phyloP scores from a whole-genome alignment of 1,139 yeast species.

The Debaryomyces robertsiae region DNA sequence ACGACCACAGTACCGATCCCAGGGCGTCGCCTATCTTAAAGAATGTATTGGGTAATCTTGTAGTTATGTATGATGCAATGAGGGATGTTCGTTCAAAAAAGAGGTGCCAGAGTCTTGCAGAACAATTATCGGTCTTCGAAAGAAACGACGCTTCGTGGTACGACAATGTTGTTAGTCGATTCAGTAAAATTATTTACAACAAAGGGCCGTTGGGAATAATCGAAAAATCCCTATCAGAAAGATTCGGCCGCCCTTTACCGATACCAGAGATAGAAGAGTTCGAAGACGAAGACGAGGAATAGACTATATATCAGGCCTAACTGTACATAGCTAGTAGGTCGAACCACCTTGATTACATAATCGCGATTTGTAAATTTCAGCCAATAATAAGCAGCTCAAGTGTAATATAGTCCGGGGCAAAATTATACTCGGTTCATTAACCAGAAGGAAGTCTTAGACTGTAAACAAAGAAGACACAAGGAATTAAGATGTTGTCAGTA shows the following conservation, averaged over 20 bases:
- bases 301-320: slow-evolving; percentile 8
- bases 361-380: slow-evolving; percentile 9
- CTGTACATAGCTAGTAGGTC: slow-evolving; percentile 1
- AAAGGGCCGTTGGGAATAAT: slow-evolving; percentile 48
- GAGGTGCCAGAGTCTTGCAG: slow-evolving; percentile 32
- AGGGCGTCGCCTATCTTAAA: slow-evolving; percentile 34
- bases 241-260: slow-evolving; percentile 40
- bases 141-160: slow-evolving; percentile 34
- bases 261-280: slow-evolving; percentile 45
- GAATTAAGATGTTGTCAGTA: slow-evolving; percentile 28
- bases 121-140: slow-evolving; percentile 25
- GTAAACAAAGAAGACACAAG: too few relatives aligned
- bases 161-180: slow-evolving; percentile 34
- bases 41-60: slow-evolving; percentile 35
- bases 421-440: background rate
- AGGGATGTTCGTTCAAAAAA: slow-evolving; percentile 27
- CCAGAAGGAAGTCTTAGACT: too few relatives aligned
- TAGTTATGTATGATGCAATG: slow-evolving; percentile 33
- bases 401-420: slow-evolving; percentile 15
- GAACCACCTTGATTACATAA: slow-evolving; percentile 10
- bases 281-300: slow-evolving; percentile 46
- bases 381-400: slow-evolving; percentile 13
- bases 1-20: slow-evolving; percentile 31
- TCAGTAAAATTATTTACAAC: slow-evolving; percentile 43
- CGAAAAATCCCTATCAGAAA: slow-evolving; percentile 42